Base-by-base conservation (phyloP, 768 basidiomycete species). In the Lentinula sp. region DNA sequence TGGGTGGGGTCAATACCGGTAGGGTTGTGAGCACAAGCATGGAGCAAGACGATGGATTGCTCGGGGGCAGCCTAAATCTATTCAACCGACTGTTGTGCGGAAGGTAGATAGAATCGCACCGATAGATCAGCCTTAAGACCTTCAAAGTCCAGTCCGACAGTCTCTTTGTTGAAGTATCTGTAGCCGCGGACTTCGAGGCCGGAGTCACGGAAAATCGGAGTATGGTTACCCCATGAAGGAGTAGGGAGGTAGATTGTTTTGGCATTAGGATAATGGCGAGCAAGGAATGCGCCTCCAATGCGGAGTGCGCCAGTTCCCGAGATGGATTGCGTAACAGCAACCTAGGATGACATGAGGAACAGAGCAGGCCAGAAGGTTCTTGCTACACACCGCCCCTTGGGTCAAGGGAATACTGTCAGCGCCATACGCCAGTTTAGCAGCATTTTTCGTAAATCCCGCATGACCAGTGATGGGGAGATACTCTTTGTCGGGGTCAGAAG, bases 1-100 rank as follows among this genome's bases (percentile, higher is more conserved):
- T 81, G 84, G 9, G 95, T 97, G 35, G 94, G 95, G 77, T 99
- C 97, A 66, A 98, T 84, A 63, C 97, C 96, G 41, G 94, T 95
- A n/a, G 96, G 96, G 77, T 99, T 99, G 82, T 98, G 94, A 32
- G 96, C 97, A 75, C 97, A 98, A 3, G 96, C 96, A 68, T 98
- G 96, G 18, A 99, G 78, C 62, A 98, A 82, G 13, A 98, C 90
- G 64, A 96, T 85, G 39, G 94, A 85, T 60, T 85, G 79, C 69
- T 90, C 86, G 2, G 93, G 89, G 56, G 87, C 89, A 62, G 77
- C 84, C 88, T 77, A 57, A 50, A 46, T 41, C 57, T 50, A 50
- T 63, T 62, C 20, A 50, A 20, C 39, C 6, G 45, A 18, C 37
- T 48, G 54, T 20, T 32, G 32, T 32, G n/a, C 16, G 16, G 12